phyloP scores from a whole-genome alignment of 345 rosid species.

The Rhodamnia argentea region DNA sequence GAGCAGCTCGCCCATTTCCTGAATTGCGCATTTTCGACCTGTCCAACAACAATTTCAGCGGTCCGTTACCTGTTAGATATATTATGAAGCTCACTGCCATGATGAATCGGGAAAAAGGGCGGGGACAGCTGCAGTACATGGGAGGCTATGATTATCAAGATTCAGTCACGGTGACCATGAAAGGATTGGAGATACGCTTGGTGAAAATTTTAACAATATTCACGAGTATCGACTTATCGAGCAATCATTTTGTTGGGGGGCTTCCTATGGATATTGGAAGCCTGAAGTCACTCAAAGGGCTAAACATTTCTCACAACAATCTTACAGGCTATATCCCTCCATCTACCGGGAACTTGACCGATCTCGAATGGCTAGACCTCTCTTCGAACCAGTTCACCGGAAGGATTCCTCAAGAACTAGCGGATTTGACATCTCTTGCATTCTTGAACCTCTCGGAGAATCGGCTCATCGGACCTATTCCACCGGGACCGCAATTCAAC shows the following conservation, averaged over 20 bases:
- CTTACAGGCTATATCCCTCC: not conserved
- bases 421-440: not conserved
- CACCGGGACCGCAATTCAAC: not conserved
- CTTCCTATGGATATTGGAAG: not conserved
- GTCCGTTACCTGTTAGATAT: not conserved
- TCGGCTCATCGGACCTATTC: not conserved
- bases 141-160: not conserved
- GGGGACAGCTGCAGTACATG: not conserved
- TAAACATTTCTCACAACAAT: not conserved
- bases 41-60: not conserved
- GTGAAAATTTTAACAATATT: not conserved
- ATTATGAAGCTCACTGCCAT: not conserved
- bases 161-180: not conserved
- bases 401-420: not conserved
- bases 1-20: not conserved
- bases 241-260: not conserved
- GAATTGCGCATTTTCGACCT: not conserved
- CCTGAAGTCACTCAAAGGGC: not conserved
- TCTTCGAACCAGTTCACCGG: not conserved
- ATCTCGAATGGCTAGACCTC: not conserved
- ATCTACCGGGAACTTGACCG: not conserved
- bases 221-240: not conserved
- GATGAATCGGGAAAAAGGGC: not conserved
- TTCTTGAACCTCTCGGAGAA: not conserved
- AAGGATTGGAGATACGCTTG: not conserved